Percentiles rank a stretch among this genome's conserved stretches.
These are phyloP conservation scores for Epithele typhae DNA, from an alignment of 768 basidiomycete species.

Conservation along the genomic window DNA sequence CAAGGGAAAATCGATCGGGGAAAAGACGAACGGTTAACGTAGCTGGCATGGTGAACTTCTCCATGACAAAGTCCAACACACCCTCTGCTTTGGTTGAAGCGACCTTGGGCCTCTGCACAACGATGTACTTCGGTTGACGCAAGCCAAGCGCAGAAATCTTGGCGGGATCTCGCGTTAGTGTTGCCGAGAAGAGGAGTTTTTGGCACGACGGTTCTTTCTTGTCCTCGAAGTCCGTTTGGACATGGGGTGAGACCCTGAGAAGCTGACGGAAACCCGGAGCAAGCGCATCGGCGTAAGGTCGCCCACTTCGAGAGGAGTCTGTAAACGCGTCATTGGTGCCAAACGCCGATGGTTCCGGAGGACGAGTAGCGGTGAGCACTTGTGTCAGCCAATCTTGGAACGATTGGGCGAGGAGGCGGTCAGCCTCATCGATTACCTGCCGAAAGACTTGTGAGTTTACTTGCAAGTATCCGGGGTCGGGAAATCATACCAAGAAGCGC, in stretches of 20 bases:
- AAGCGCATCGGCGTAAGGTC: slow-evolving; percentile 46
- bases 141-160: slow-evolving; percentile 82
- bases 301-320: background rate
- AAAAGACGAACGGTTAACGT: slow-evolving; percentile 58
- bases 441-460: background rate
- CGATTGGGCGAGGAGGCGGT: slow-evolving; percentile 89
- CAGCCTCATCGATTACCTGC: slow-evolving; percentile 96
- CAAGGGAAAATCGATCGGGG: too few species aligned
- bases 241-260: slow-evolving; percentile 34
- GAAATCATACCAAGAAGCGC: slow-evolving; percentile 74
- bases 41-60: slow-evolving; percentile 78
- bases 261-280: slow-evolving; percentile 55
- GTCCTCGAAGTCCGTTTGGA: slow-evolving; percentile 53
- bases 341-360: slow-evolving; percentile 23
- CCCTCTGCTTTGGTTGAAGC: slow-evolving; percentile 29
- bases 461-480: background rate
- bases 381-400: slow-evolving; percentile 94
- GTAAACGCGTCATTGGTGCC: background rate
- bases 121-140: slow-evolving; percentile 79
- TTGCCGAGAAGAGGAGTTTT: slow-evolving; percentile 95
- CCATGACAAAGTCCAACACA: slow-evolving; percentile 56
- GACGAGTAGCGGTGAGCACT: slow-evolving; percentile 71
- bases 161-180: slow-evolving; percentile 90
- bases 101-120: slow-evolving; percentile 57
- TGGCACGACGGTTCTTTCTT: slow-evolving; percentile 69